These are phyloP conservation scores for Hypoxylon sp. DNA, from an alignment of 2,329 filamentous ascomycete genomes.

Conservation along the genomic window DNA sequence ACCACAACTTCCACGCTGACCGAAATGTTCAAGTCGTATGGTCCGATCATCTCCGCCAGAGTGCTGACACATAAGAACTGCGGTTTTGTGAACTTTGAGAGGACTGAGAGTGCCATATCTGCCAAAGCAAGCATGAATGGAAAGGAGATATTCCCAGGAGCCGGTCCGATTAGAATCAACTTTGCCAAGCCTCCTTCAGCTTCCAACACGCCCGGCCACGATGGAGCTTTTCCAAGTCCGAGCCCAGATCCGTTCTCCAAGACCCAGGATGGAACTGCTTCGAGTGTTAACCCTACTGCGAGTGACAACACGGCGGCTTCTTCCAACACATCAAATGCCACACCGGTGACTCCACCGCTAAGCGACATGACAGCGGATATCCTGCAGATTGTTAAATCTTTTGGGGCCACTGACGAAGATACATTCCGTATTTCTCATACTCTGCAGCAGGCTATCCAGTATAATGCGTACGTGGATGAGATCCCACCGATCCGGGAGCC, in stretches of 20 bases:
- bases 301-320: slow-evolving; percentile 46
- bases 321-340: slow-evolving; percentile 56
- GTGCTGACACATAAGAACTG: slow-evolving; percentile 99
- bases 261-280: slow-evolving; percentile 60
- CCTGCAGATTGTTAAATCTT: slow-evolving; percentile 84
- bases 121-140: slow-evolving; percentile 91
- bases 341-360: slow-evolving; percentile 77
- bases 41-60: slow-evolving; percentile 88
- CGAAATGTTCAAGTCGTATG: slow-evolving; percentile 95
- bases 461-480: slow-evolving; percentile 78
- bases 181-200: slow-evolving; percentile 96
- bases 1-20: slow-evolving; percentile 95
- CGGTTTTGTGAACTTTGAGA: slow-evolving; percentile 98
- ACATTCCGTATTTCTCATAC: slow-evolving; percentile 75
- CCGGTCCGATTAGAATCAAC: slow-evolving; percentile 93
- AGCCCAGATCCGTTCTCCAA: slow-evolving; percentile 87
- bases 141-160: slow-evolving; percentile 98
- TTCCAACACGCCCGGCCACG: slow-evolving; percentile 88
- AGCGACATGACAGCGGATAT: slow-evolving; percentile 86
- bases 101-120: slow-evolving; percentile 87
- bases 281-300: slow-evolving; percentile 58
- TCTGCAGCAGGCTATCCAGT: slow-evolving; percentile 82
- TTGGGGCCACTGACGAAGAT: slow-evolving; percentile 87
- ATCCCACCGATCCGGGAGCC: slow-evolving; percentile 92
- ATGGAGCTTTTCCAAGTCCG: slow-evolving; percentile 88